Percentiles rank a stretch among this genome's conserved stretches.
phyloP scores from a whole-genome alignment of 2,329 filamentous ascomycete genomes.

The Penicillium expansum region DNA sequence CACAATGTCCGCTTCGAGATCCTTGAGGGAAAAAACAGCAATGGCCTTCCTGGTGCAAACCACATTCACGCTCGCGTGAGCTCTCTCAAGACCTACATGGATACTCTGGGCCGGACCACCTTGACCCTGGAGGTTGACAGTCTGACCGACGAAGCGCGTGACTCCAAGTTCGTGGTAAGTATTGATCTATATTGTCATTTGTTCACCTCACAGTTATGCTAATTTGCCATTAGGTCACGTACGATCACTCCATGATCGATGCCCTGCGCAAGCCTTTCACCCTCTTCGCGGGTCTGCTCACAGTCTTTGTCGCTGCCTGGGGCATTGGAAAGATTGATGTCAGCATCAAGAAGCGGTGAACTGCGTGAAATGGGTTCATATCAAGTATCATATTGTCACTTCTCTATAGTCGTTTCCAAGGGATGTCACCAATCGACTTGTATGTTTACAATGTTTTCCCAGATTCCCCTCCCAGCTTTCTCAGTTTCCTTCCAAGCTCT shows the following conservation, averaged over 20 bases:
- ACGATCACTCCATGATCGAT: slow-evolving; percentile 74
- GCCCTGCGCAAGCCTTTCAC: slow-evolving; percentile 82
- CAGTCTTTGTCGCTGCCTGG: slow-evolving; percentile 74
- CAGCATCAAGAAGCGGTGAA: slow-evolving; percentile 66
- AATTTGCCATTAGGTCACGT: slow-evolving; percentile 57
- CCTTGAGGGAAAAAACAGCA: slow-evolving; percentile 64
- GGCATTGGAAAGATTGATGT: slow-evolving; percentile 74
- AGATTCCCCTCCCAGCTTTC: neutral
- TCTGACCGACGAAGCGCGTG: slow-evolving; percentile 84
- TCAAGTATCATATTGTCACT: slow-evolving; percentile 16
- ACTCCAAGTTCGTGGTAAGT: slow-evolving; percentile 69
- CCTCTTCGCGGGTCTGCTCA: slow-evolving; percentile 69
- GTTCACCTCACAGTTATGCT: slow-evolving; percentile 1
- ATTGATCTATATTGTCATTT: neutral
- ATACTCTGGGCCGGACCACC: slow-evolving; percentile 83
- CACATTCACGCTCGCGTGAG: slow-evolving; percentile 56
- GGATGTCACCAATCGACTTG: slow-evolving; percentile 7
- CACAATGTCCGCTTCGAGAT: slow-evolving; percentile 63
- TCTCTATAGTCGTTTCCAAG: slow-evolving; percentile 15
- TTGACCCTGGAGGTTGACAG: slow-evolving; percentile 79
- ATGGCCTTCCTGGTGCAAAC: slow-evolving; percentile 63
- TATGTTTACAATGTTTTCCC: neutral
- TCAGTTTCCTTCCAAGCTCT: neutral
- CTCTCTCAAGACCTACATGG: slow-evolving; percentile 85
- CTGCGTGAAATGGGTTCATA: slow-evolving; percentile 10